Evolutionary conservation across 768 basidiomycete species (phyloP).

Genomic region (Lactifluus rugatus): DNA sequence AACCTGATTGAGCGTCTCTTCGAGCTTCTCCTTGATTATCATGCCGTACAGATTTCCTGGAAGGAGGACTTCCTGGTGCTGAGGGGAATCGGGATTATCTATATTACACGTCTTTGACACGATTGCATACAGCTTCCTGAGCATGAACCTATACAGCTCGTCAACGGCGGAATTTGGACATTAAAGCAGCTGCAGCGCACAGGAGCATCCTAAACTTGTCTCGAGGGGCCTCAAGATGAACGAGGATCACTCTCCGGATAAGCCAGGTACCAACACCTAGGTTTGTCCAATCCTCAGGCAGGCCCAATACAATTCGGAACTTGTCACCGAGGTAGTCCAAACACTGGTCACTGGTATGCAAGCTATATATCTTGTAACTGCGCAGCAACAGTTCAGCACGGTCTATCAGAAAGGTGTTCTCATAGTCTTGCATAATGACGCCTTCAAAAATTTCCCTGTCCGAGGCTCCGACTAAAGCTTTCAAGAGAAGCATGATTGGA

Average conservation of each 20-base stretch:
- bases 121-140: constrained; percentile 85
- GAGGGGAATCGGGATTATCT: constrained; percentile 98
- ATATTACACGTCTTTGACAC: constrained; percentile 85
- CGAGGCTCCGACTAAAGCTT: constrained; percentile 81
- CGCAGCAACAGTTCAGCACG: constrained; percentile 89
- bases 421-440: constrained; percentile 92
- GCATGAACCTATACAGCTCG: constrained; percentile 67
- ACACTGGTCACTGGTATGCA: constrained; percentile 84
- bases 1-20: constrained; percentile 74
- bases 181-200: constrained; percentile 38
- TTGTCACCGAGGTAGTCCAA: constrained; percentile 94
- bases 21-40: constrained; percentile 96
- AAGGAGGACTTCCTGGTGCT: constrained; percentile 94
- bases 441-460: constrained; percentile 97
- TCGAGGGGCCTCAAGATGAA: constrained; percentile 75
- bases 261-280: constrained; percentile 72
- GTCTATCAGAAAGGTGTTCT: constrained; percentile 95
- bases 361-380: constrained; percentile 87
- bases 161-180: background rate
- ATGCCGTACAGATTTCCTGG: constrained; percentile 89
- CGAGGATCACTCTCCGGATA: constrained; percentile 76
- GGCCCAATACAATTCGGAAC: constrained; percentile 82
- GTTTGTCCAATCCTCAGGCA: constrained; percentile 93
- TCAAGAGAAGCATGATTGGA: constrained; percentile 92
- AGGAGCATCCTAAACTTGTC: constrained; percentile 94